These are phyloP conservation scores for Singerocomus inundabilis DNA, from an alignment of 1,284 basidiomycete genomes.

Conservation along the genomic window DNA sequence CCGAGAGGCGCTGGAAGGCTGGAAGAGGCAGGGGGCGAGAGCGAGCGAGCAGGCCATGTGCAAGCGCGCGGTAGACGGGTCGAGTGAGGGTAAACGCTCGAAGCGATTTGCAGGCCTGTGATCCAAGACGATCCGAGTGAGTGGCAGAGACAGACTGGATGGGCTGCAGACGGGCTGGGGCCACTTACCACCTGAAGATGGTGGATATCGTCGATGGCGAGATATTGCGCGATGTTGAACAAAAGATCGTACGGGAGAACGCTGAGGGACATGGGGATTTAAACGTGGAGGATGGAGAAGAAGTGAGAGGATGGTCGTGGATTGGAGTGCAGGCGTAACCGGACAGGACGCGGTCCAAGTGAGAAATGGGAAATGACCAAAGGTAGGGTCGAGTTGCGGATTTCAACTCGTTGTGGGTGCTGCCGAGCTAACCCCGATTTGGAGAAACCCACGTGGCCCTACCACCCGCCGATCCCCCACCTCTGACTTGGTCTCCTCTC, in stretches of 20 bases:
- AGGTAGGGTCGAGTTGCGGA: conserved; percentile 7
- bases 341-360: conserved; percentile 13
- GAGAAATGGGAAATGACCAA: conserved; percentile 14
- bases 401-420: conserved; percentile 3
- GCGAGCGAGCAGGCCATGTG: conserved; percentile 55
- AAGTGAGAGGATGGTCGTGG: background rate
- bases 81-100: conserved; percentile 59
- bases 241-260: conserved; percentile 67
- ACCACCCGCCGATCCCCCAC: background rate
- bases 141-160: background rate
- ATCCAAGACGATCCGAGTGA: conserved; percentile 2
- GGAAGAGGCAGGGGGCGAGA: conserved; percentile 66
- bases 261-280: conserved; percentile 36
- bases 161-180: background rate
- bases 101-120: conserved; percentile 59
- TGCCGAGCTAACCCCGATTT: conserved; percentile 15
- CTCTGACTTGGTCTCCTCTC: too few species aligned
- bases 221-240: conserved; percentile 59
- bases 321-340: too few species aligned
- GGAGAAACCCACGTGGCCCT: conserved; percentile 4
- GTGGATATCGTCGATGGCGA: conserved; percentile 57
- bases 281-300: background rate
- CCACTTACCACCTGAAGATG: conserved; percentile 58
- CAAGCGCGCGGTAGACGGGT: conserved; percentile 63
- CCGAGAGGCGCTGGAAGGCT: conserved; percentile 63